Base-by-base conservation (phyloP, 106 monocot species). In the Gastrodia elata region DNA sequence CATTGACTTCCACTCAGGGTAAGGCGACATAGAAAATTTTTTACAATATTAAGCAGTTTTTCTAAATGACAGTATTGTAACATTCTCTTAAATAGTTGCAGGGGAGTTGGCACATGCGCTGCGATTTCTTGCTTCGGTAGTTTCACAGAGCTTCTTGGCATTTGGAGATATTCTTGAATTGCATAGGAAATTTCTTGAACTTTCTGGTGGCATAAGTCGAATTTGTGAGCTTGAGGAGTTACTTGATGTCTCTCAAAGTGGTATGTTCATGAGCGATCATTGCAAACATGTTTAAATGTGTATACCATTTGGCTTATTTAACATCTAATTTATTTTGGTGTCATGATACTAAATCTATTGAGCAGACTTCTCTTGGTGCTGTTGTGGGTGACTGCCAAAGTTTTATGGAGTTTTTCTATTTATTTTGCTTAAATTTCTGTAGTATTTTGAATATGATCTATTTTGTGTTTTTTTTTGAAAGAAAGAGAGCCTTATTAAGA, bases 101-200 rank as follows among this genome's bases (percentile, higher is more conserved):
- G 98, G 98, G 24, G 84, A 99, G 72, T 68, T 99, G 73, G 98
- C 93, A 43, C 98, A 93, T 85, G 98, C 98, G 64, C 70, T 99
- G 40, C 93, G 93, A 32, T 99, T 87, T 85, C 83, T 93, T 56
- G 93, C 98, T 72, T 99, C 93, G 46, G 93, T 93, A 26, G 98
- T 93, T 30, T 93, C 98, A 75, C 98, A 99, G 68, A 93, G 98
- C 52, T 99, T 93, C 80, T 77, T 99, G 33, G 98, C 98, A 67
- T 98, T 98, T 84, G 98, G 98, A 43, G 98, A 98, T 71, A 98
- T 98, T 79, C 93, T 98, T 79, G 98, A 98, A 77, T 78, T 98
- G 85, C 73, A 98, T 72, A 91, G 76, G 52, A 98, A 98, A 55
- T 93, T 76, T 82, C 70, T 91, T 74, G 93, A 93, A 85, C 90